Percentiles rank a stretch among this genome's conserved stretches.
Evolutionary conservation across 2,329 filamentous ascomycete species (phyloP).

Genomic region (Sporothrix curviconia): DNA sequence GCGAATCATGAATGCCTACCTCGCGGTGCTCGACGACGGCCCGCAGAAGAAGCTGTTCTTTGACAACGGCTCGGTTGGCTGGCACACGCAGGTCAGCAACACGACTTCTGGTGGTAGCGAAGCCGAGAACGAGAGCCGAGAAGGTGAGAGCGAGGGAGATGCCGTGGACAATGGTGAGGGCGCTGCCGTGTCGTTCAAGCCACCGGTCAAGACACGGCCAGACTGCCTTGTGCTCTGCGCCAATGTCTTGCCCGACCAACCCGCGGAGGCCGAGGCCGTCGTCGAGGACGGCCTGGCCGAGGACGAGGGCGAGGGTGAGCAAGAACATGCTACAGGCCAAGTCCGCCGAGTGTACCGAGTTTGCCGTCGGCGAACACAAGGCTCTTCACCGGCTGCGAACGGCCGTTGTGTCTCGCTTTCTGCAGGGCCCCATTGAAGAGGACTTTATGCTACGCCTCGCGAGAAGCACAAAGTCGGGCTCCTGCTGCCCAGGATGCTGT

Average conservation of each 20-base stretch:
- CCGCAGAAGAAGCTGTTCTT: slow-evolving; percentile 7
- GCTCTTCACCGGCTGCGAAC: slow-evolving; percentile 10
- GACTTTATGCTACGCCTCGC: slow-evolving; percentile 8
- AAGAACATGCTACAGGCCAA: background rate
- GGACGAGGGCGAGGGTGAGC: background rate
- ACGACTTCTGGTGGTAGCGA: no score
- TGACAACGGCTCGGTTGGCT: slow-evolving; percentile 6
- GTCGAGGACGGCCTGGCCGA: background rate
- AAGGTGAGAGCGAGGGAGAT: background rate
- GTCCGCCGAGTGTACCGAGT: slow-evolving; percentile 10
- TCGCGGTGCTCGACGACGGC: background rate
- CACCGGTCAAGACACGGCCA: slow-evolving; percentile 10
- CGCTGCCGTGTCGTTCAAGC: background rate
- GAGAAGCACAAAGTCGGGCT: background rate
- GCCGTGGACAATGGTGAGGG: background rate
- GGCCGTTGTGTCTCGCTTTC: background rate
- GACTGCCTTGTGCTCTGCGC: slow-evolving; percentile 15
- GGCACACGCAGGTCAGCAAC: background rate
- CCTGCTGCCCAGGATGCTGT: background rate
- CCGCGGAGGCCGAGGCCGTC: background rate
- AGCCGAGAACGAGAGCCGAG: background rate
- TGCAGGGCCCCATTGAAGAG: slow-evolving; percentile 1
- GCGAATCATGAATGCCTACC: slow-evolving; percentile 13
- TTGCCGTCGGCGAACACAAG: slow-evolving; percentile 11
- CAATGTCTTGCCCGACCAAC: background rate